Conservation (phyloP, 805 yeast species). For the Gaillardinia entomophila region DNA sequence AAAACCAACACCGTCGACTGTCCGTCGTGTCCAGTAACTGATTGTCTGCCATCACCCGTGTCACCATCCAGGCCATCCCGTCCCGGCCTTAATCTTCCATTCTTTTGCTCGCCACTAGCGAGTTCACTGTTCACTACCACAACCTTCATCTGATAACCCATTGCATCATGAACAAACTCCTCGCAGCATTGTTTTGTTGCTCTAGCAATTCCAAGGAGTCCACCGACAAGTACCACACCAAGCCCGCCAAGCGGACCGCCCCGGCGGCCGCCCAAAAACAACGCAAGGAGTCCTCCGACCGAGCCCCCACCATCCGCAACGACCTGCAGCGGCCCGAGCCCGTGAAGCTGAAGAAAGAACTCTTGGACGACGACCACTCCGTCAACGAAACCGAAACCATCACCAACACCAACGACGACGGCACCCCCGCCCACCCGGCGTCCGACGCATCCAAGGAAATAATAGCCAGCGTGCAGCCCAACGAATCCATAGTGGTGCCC, state of each 20-base stretch:
- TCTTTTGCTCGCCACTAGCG: neutral
- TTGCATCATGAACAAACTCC: constrained; percentile 20
- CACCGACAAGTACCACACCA: constrained; percentile 22
- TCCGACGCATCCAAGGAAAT: neutral
- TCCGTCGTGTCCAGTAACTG: too few species aligned
- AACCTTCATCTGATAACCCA: neutral
- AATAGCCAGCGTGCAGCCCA: neutral
- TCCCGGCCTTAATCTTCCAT: neutral
- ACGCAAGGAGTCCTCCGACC: constrained; percentile 1
- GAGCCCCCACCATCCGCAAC: neutral
- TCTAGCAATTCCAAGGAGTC: constrained; percentile 27
- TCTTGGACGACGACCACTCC: constrained; percentile 32
- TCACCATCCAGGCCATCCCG: neutral
- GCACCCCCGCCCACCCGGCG: constrained; percentile 7
- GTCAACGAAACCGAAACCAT: constrained; percentile 38
- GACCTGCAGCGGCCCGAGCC: neutral
- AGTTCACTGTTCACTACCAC: neutral
- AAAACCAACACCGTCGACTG: neutral
- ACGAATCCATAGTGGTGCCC: constrained; percentile 1
- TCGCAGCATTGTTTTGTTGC: constrained; percentile 34
- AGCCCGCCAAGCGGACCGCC: constrained; percentile 4
- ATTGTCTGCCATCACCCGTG: neutral
- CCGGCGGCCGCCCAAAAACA: constrained; percentile 1
- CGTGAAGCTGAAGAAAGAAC: constrained; percentile 15
- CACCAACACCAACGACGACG: constrained; percentile 29